Percentiles rank a stretch among this genome's conserved stretches.
Conservation (phyloP, 306 rosid species). For the Boehmeria nivea region DNA sequence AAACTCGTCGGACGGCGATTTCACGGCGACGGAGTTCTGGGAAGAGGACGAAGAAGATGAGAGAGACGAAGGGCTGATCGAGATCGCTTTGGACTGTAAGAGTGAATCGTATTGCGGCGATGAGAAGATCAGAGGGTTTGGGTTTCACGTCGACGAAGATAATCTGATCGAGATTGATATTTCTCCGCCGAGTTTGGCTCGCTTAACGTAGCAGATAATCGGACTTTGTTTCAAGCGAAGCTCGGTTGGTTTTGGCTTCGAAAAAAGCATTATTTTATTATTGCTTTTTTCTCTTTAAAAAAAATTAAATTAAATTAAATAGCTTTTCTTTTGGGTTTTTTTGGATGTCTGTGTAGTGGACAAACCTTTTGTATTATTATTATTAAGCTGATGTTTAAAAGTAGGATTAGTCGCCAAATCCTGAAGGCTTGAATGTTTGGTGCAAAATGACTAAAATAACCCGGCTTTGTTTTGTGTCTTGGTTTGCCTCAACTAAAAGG, state of each 20-base stretch:
- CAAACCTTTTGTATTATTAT: constrained; percentile 16
- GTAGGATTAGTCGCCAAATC: constrained; percentile 29
- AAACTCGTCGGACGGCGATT: constrained; percentile 52
- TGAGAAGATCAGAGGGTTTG: constrained; percentile 24
- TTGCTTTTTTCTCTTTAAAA: not conserved
- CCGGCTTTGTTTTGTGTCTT: not conserved
- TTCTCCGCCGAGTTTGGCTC: constrained; percentile 29
- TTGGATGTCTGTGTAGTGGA: constrained; percentile 28
- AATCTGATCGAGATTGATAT: constrained; percentile 46
- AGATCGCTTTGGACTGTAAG: constrained; percentile 59
- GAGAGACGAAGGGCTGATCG: constrained; percentile 60
- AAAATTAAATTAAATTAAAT: not conserved
- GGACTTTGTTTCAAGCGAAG: too few species aligned
- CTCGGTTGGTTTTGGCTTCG: too few species aligned
- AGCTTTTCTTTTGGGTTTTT: constrained; percentile 14
- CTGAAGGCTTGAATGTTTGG: constrained; percentile 20
- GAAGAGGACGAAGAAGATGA: constrained; percentile 65
- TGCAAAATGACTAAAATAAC: constrained; percentile 7
- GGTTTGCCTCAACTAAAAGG: too few species aligned
- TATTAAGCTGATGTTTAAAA: constrained; percentile 21
- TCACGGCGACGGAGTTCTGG: constrained; percentile 32
- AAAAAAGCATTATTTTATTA: not conserved
- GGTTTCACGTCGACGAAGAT: constrained; percentile 35
- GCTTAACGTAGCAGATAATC: too few species aligned
- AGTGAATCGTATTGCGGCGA: constrained; percentile 15